Evolutionary conservation across 192 early-diverging fungal genomes (phyloP), one percentile per base, ranked within the genome.

Genomic region (Coemansia sp.): DNA sequence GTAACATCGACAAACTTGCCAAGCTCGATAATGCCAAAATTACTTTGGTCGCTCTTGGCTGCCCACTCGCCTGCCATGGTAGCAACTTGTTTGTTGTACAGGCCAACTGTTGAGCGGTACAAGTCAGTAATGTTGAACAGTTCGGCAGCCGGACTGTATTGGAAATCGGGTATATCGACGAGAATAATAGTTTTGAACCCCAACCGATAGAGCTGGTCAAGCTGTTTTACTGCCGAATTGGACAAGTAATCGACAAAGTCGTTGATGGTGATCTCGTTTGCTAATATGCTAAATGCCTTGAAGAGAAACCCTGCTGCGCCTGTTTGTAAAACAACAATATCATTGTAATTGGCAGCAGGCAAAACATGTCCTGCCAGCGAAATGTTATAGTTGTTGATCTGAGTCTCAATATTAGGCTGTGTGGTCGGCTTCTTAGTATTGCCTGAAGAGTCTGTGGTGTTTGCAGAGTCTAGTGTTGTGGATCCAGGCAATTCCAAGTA

Each of bases 161-260:
- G 75, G 41, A 76, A 59, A 39, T 63, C 56, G 3, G 75, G 59
- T 21, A 76, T 14, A 32, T 72, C 66, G 21, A 39, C 35, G 27
- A 72, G 62, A 38, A 76, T 58, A 29, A 76, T 67, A 60, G 63
- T 70, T 50, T 61, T 67, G 49, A 71, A 76, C 9, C 69, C 69
- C 5, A 67, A 53, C 32, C 47, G 25, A 58, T 53, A 54, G 17
- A 76, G 64, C 56, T 76, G 63, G 24, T 72, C 65, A 24, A 66
- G 54, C 41, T 75, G 73, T 15, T 17, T 37, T 0, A 75, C 55
- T 14, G 69, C 43, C 2, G 73, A 65, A 17, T 56, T 38, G 1
- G 59, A 51, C 10, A 75, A 38, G 4, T 41, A 71, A n/a, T 67
- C 62, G 25, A 68, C 47, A 72, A 72, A 67, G 4, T 22, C 62